These are phyloP conservation scores for Oropetium thomaeum DNA, from an alignment of 176 grass and related monocot genomes.

Conservation along the genomic window DNA sequence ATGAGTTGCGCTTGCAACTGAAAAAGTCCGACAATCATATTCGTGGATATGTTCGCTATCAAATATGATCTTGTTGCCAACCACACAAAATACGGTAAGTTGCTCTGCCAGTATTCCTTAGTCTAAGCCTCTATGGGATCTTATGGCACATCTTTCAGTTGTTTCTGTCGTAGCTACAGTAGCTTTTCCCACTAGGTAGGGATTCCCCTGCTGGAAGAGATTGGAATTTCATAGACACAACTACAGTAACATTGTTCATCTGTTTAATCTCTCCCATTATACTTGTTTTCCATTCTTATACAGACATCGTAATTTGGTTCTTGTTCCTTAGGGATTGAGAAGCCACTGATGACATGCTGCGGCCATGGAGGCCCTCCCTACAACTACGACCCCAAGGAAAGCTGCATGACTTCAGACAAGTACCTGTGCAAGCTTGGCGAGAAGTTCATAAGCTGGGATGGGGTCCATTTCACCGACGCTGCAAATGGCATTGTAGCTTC, in stretches of 20 bases:
- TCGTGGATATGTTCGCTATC: slow-evolving; percentile 71
- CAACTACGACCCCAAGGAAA: slow-evolving; percentile 55
- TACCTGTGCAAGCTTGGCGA: slow-evolving; percentile 58
- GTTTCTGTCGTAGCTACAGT: background rate
- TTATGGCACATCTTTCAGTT: background rate
- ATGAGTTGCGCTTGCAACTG: slow-evolving; percentile 48
- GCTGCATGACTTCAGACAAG: slow-evolving; percentile 37
- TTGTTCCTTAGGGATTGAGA: slow-evolving; percentile 60
- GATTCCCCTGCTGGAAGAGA: too few relatives aligned
- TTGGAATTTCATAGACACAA: background rate
- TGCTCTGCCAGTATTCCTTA: background rate
- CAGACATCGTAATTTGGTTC: background rate
- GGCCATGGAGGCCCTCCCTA: slow-evolving; percentile 83
- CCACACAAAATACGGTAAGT: slow-evolving; percentile 58
- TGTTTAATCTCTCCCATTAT: background rate
- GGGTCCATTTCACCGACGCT: slow-evolving; percentile 77
- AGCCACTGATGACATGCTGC: slow-evolving; percentile 76
- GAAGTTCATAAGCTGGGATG: slow-evolving; percentile 86
- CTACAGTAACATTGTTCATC: background rate
- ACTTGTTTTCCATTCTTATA: background rate
- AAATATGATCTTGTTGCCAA: slow-evolving; percentile 87
- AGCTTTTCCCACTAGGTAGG: background rate
- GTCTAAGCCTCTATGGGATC: background rate
- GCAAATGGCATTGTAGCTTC: slow-evolving; percentile 58
- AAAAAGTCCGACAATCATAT: slow-evolving; percentile 53